A percentile compares a stretch with the other conserved stretches of the same genome.
These are phyloP conservation scores for Pestalotiopsis sp. DNA, from an alignment of 2,329 filamentous ascomycete genomes.

Conservation along the genomic window DNA sequence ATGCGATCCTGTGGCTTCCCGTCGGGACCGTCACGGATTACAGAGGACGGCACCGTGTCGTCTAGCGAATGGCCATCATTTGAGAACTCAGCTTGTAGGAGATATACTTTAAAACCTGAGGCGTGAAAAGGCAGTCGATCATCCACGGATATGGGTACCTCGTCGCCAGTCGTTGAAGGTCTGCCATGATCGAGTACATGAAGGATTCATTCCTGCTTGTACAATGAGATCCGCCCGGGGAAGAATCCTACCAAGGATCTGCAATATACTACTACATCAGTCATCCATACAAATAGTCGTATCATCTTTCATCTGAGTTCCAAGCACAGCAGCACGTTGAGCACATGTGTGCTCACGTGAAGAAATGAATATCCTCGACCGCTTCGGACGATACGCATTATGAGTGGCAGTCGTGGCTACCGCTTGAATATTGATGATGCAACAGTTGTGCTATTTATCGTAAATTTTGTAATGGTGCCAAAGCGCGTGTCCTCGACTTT, in stretches of 20 bases:
- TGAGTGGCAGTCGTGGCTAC: not conserved
- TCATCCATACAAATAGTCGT: not conserved
- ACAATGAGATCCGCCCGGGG: not conserved
- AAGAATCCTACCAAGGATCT: not conserved
- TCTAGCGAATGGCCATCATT: too few species aligned
- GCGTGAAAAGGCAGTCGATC: not conserved
- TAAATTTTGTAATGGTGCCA: not conserved
- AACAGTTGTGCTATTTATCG: not conserved
- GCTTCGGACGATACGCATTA: not conserved
- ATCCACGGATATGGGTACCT: not conserved
- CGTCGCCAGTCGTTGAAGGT: not conserved
- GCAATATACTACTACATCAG: not conserved
- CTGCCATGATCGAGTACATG: not conserved
- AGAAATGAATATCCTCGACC: not conserved
- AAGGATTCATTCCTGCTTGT: not conserved
- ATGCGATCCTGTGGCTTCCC: not conserved
- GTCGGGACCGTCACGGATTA: not conserved
- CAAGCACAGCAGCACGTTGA: not conserved
- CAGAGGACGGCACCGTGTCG: not conserved
- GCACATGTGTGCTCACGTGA: not conserved
- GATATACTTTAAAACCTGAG: too few species aligned
- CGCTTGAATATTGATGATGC: not conserved
- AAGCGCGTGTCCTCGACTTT: not conserved
- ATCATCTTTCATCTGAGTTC: not conserved
- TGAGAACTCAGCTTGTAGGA: too few species aligned